Conservation (phyloP, 495 filamentous ascomycete genomes). For the Aspergillus carlsbadensis region DNA sequence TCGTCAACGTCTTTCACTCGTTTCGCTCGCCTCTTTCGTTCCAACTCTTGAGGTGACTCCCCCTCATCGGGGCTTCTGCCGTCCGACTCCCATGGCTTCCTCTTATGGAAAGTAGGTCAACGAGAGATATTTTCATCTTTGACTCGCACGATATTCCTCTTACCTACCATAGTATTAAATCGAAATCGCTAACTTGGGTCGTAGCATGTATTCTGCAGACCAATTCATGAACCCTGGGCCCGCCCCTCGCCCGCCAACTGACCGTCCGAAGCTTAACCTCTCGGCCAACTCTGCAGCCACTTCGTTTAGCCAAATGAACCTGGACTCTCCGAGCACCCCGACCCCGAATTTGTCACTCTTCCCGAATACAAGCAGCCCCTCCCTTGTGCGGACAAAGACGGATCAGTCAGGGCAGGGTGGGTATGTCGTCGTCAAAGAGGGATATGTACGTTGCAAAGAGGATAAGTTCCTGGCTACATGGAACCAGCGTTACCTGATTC, state of each 20-base stretch:
- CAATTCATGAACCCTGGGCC: constrained; percentile 97
- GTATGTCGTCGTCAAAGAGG: constrained; percentile 80
- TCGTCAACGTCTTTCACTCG: background rate
- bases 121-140: background rate
- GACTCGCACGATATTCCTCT: background rate
- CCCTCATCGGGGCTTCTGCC: constrained; percentile 16
- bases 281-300: constrained; percentile 66
- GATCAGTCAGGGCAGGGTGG: constrained; percentile 62
- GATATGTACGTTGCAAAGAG: constrained; percentile 82
- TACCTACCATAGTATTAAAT: background rate
- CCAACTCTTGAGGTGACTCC: constrained; percentile 7
- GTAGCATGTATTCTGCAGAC: constrained; percentile 61
- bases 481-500: constrained; percentile 84
- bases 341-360: constrained; percentile 51
- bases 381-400: constrained; percentile 60
- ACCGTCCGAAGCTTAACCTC: constrained; percentile 75
- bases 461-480: constrained; percentile 83
- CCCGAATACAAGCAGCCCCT: constrained; percentile 62
- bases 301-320: constrained; percentile 71
- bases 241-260: constrained; percentile 83
- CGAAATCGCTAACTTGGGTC: constrained; percentile 6
- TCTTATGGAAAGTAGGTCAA: constrained; percentile 45
- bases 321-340: constrained; percentile 66
- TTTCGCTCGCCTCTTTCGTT: background rate
- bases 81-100: constrained; percentile 24